Percentiles rank a stretch among this genome's conserved stretches.
These are phyloP conservation scores for Phyllosticta citribraziliensis DNA, from an alignment of 2,329 filamentous ascomycete species.

Conservation along the genomic window DNA sequence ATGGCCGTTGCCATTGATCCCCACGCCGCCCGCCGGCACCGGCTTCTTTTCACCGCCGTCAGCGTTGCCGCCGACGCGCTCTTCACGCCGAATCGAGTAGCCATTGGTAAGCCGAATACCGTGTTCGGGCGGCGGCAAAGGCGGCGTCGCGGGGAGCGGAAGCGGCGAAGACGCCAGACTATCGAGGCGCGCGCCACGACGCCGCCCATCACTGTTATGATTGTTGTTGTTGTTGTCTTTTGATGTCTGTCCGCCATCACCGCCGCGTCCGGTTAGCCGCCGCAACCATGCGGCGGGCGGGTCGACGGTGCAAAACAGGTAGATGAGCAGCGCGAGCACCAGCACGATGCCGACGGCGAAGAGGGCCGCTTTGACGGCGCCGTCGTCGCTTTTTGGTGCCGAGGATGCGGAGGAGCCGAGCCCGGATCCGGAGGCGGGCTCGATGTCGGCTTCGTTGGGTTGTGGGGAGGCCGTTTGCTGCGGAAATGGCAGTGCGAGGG, in stretches of 20 bases:
- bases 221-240: neutral
- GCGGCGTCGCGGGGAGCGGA: neutral
- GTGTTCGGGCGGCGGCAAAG: neutral
- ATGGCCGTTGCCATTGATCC: neutral
- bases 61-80: neutral
- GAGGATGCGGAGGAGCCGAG: neutral
- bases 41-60: neutral
- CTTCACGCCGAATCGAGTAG: neutral
- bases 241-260: neutral
- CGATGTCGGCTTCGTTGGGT: neutral
- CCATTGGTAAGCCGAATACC: neutral
- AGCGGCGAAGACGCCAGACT: neutral
- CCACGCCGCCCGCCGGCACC: neutral
- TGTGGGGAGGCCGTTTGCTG: neutral
- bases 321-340: neutral
- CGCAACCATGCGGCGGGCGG: neutral
- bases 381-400: neutral
- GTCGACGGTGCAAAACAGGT: neutral
- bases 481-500: neutral
- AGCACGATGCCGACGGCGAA: neutral
- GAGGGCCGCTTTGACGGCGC: neutral
- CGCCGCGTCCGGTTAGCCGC: neutral
- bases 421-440: no score
- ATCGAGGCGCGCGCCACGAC: neutral
- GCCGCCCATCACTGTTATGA: neutral